Percentiles rank a stretch among this genome's conserved stretches.
Evolutionary conservation across 2,329 filamentous ascomycete genomes (phyloP).

Genomic region (Paecilomyces sp.): DNA sequence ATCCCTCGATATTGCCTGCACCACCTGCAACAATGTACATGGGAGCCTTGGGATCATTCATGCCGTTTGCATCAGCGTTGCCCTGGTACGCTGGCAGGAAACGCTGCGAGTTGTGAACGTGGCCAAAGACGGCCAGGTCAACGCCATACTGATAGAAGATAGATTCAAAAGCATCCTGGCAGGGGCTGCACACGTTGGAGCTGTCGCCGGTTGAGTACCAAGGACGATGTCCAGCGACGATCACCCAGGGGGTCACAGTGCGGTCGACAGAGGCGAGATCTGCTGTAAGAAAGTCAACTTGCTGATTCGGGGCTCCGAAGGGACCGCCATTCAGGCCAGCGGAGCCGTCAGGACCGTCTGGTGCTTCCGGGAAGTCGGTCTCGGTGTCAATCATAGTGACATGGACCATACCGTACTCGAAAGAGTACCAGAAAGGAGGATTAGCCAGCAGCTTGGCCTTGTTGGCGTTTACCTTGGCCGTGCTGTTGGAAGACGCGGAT

Average conservation of each 20-base stretch:
- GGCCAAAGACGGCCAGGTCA: constrained; percentile 51
- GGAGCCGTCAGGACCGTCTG: constrained; percentile 37
- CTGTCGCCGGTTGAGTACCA: constrained; percentile 39
- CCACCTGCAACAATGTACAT: constrained; percentile 53
- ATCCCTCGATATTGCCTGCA: constrained; percentile 51
- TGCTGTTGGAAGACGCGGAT: constrained; percentile 39
- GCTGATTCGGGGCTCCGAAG: constrained; percentile 44
- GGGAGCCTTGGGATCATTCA: constrained; percentile 47
- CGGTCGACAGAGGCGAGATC: constrained; percentile 53
- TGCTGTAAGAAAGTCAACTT: constrained; percentile 48
- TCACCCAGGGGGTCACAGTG: constrained; percentile 47
- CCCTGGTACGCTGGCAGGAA: constrained; percentile 29
- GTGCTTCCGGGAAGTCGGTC: constrained; percentile 48
- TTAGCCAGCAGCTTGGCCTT: constrained; percentile 40
- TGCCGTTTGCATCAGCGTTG: constrained; percentile 33
- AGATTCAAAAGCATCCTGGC: constrained; percentile 48
- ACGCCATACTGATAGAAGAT: constrained; percentile 52
- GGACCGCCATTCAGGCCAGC: constrained; percentile 41
- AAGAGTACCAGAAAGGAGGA: constrained; percentile 55
- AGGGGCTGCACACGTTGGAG: constrained; percentile 35
- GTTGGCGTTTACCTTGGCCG: constrained; percentile 38
- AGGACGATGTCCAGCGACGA: constrained; percentile 40
- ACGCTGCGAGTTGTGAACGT: constrained; percentile 53
- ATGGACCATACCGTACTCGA: constrained; percentile 53
- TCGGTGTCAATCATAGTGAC: constrained; percentile 51